A percentile compares a stretch with the other conserved stretches of the same genome.
Evolutionary conservation across 257 asterid species (phyloP).

Genomic region (Plantago elongata): DNA sequence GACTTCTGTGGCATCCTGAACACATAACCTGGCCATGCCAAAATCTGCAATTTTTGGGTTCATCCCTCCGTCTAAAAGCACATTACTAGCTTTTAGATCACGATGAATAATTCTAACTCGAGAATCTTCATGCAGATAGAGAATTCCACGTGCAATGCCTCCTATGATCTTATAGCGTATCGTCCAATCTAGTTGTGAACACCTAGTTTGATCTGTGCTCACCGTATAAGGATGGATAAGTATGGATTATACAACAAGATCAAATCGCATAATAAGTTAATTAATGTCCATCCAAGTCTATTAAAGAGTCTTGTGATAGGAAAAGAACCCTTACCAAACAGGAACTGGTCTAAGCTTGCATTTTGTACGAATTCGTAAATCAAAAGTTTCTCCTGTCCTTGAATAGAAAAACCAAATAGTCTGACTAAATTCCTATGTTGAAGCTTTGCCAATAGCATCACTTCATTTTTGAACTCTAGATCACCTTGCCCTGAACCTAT

Average conservation of each 20-base stretch:
- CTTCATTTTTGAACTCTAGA: slow-evolving; percentile 6
- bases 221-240: background rate
- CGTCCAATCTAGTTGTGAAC: background rate
- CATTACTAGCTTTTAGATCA: slow-evolving; percentile 3
- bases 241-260: background rate
- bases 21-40: background rate
- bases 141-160: slow-evolving; percentile 7
- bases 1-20: background rate
- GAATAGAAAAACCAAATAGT: background rate
- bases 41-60: slow-evolving; percentile 12
- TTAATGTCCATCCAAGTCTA: no score
- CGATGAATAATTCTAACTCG: slow-evolving; percentile 12
- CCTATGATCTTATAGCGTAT: slow-evolving; percentile 2
- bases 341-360: slow-evolving; percentile 9
- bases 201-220: background rate
- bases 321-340: background rate
- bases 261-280: no score
- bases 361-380: background rate
- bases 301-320: no score
- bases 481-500: slow-evolving; percentile 3
- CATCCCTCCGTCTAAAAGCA: slow-evolving; percentile 12
- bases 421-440: slow-evolving; percentile 9
- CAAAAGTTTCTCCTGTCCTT: slow-evolving; percentile 7
- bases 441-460: slow-evolving; percentile 3
- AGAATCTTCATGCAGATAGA: slow-evolving; percentile 15